A percentile compares a stretch with the other conserved stretches of the same genome.
Conservation (phyloP, 257 asterid species). For the Solanum appendiculatum region DNA sequence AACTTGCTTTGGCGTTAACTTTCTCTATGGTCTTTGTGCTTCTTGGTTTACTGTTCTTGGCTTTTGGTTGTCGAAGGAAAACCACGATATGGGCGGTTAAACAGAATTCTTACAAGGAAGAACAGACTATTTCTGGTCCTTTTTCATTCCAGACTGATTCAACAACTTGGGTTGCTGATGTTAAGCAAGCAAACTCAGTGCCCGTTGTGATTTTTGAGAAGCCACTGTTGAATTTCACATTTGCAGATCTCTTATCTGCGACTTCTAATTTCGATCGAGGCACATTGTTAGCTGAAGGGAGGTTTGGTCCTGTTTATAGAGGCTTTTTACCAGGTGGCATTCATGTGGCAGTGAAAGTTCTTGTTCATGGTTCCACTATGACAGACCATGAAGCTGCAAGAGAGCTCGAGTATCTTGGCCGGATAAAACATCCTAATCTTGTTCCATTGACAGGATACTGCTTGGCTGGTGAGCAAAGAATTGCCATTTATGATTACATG, state of each 20-base stretch:
- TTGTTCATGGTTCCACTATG: slow-evolving; percentile 21
- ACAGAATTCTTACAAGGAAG: slow-evolving; percentile 15
- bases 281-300: slow-evolving; percentile 20
- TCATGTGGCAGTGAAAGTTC: slow-evolving; percentile 21
- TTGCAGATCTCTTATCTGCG: slow-evolving; percentile 14
- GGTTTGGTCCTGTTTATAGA: slow-evolving; percentile 20
- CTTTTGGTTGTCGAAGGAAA: slow-evolving; percentile 57
- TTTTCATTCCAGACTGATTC: slow-evolving; percentile 23
- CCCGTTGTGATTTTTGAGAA: slow-evolving; percentile 17
- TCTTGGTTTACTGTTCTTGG: slow-evolving; percentile 58
- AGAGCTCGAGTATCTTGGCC: slow-evolving; percentile 22
- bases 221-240: slow-evolving; percentile 21
- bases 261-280: slow-evolving; percentile 18
- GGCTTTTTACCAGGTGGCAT: slow-evolving; percentile 16
- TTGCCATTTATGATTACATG: slow-evolving; percentile 21
- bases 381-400: slow-evolving; percentile 19
- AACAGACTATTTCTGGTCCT: slow-evolving; percentile 15
- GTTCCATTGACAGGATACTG: slow-evolving; percentile 17
- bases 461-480: slow-evolving; percentile 21
- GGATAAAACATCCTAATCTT: slow-evolving; percentile 20
- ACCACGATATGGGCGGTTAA: slow-evolving; percentile 13
- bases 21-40: slow-evolving; percentile 70
- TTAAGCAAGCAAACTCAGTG: slow-evolving; percentile 13
- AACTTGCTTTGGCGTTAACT: slow-evolving; percentile 61
- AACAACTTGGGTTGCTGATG: slow-evolving; percentile 24